Conservation (phyloP, 2,329 filamentous ascomycete species). For the Fusarium lyarnte region DNA sequence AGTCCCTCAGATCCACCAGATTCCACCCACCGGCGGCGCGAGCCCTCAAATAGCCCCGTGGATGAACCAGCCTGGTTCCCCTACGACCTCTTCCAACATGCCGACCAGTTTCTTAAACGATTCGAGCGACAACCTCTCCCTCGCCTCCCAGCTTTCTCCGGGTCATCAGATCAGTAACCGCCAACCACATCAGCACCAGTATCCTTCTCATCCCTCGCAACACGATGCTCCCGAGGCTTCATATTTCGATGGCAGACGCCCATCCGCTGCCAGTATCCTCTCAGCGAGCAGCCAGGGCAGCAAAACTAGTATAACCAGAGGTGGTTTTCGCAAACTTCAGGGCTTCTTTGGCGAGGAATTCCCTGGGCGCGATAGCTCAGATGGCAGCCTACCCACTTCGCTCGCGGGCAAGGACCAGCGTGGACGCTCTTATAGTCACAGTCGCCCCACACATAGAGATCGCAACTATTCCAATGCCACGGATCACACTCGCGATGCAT, state of each 20-base stretch:
- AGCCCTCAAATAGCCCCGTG: conserved; percentile 67
- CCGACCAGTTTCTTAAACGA: conserved; percentile 77
- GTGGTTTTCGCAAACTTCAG: conserved; percentile 83
- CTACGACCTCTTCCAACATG: conserved; percentile 51
- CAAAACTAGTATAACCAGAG: conserved; percentile 74
- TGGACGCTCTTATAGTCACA: conserved; percentile 70
- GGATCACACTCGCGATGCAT: conserved; percentile 77
- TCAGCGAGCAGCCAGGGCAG: conserved; percentile 88
- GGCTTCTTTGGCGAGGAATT: conserved; percentile 95
- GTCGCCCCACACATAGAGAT: conserved; percentile 68
- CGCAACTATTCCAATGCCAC: conserved; percentile 83
- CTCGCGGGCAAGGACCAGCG: conserved; percentile 66
- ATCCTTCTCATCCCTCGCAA: conserved; percentile 20
- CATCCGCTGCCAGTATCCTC: conserved; percentile 83
- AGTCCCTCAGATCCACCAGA: conserved; percentile 66
- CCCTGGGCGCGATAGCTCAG: conserved; percentile 76
- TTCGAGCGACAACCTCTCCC: conserved; percentile 74
- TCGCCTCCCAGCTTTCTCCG: conserved; percentile 74
- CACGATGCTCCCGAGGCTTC: conserved; percentile 70
- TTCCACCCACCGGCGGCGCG: conserved; percentile 60
- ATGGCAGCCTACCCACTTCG: conserved; percentile 68
- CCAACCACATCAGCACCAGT: conserved; percentile 51
- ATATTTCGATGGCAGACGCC: conserved; percentile 79
- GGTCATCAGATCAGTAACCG: conserved; percentile 61
- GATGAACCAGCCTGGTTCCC: conserved; percentile 58